Percentiles rank a stretch among this genome's conserved stretches.
Evolutionary conservation across 768 basidiomycete genomes (phyloP).

Genomic region (Chalciporus sphaerocephalus): DNA sequence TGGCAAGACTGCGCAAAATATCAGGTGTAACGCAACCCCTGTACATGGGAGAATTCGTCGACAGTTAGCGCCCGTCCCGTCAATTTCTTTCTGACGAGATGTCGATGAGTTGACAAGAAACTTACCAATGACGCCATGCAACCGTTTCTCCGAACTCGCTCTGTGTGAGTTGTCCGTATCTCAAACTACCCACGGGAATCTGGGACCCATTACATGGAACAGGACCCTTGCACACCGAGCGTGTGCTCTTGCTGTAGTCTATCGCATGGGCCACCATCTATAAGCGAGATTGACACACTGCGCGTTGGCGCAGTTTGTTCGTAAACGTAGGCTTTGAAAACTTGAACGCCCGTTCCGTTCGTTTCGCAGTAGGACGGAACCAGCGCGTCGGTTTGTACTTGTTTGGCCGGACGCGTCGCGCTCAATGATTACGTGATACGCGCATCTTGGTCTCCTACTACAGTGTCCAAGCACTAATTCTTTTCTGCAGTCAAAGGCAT

Average conservation of each 20-base stretch:
- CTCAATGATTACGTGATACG: conserved; percentile 17
- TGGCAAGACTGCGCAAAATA: conserved; percentile 49
- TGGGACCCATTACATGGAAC: conserved; percentile 51
- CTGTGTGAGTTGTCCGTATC: conserved; percentile 55
- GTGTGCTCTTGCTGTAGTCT: conserved; percentile 62
- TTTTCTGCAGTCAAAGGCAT: conserved; percentile 8
- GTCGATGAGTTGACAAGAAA: conserved; percentile 7
- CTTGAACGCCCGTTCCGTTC: background rate
- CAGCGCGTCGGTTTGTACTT: conserved; percentile 14
- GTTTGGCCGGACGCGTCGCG: conserved; percentile 25
- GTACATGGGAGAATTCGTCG: conserved; percentile 2
- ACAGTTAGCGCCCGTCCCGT: conserved; percentile 3
- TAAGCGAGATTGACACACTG: background rate
- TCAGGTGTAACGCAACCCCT: conserved; percentile 71
- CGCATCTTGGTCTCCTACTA: conserved; percentile 3
- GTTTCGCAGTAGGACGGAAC: background rate
- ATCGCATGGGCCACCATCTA: conserved; percentile 27
- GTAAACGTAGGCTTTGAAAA: background rate
- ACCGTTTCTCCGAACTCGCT: conserved; percentile 57
- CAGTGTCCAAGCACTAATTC: background rate
- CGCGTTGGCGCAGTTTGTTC: background rate
- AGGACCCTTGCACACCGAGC: conserved; percentile 66
- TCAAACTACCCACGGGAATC: conserved; percentile 52
- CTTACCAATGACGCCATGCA: conserved; percentile 75
- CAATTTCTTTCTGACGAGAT: conserved; percentile 14